phyloP scores from a whole-genome alignment of 1,284 basidiomycete species.

The Lentinula novae-zelandiae region DNA sequence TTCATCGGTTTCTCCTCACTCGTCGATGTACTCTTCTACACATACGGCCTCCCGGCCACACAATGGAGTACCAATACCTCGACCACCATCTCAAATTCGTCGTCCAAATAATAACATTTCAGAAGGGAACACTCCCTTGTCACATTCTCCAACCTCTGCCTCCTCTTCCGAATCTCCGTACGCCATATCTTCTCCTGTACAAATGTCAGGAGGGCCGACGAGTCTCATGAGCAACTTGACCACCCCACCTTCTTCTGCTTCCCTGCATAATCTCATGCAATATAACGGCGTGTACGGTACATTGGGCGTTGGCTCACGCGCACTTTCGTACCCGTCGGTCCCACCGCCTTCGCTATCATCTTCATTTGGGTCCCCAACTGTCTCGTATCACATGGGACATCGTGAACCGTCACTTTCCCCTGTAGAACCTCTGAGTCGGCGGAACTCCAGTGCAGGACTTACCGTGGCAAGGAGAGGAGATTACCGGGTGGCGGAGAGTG shows the following conservation, averaged over 20 bases:
- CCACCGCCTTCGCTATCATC: constrained; percentile 66
- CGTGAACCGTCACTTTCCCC: constrained; percentile 44
- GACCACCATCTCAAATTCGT: constrained; percentile 58
- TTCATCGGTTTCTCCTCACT: constrained; percentile 38
- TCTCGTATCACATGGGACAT: constrained; percentile 39
- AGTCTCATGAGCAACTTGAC: constrained; percentile 57
- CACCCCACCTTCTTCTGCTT: constrained; percentile 61
- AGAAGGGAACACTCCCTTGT: constrained; percentile 53
- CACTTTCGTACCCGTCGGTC: constrained; percentile 60
- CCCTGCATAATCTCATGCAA: constrained; percentile 35
- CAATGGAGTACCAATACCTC: constrained; percentile 65
- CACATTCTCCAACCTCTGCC: constrained; percentile 40
- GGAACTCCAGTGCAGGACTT: constrained; percentile 39
- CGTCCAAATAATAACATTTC: constrained; percentile 41
- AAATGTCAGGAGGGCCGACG: constrained; percentile 45
- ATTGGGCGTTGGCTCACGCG: constrained; percentile 22
- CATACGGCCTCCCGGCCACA: constrained; percentile 27
- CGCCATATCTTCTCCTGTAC: constrained; percentile 46
- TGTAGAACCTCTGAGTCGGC: constrained; percentile 46
- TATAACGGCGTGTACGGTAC: constrained; percentile 21
- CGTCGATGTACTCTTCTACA: constrained; percentile 37
- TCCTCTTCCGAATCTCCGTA: constrained; percentile 51
- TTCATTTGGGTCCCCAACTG: constrained; percentile 60
- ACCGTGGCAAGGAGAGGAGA: constrained; percentile 31
- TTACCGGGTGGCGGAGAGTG: constrained; percentile 38